Percentiles rank a stretch among this genome's conserved stretches.
Evolutionary conservation across 2,329 filamentous ascomycete species (phyloP).

Genomic region (Paecilomyces niveus): DNA sequence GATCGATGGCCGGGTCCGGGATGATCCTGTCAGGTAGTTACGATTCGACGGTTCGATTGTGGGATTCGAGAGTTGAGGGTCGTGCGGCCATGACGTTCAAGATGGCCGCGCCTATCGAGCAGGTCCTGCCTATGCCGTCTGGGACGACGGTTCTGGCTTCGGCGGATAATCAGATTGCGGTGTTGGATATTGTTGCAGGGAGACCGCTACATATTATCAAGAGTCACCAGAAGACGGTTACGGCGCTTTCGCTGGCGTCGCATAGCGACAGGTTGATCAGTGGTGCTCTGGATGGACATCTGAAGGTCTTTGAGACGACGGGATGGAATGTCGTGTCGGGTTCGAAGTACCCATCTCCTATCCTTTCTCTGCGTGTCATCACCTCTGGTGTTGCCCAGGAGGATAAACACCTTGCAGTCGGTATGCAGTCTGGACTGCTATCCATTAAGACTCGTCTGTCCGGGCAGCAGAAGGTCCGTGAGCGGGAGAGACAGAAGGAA

Average conservation of each 20-base stretch:
- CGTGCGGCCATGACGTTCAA: constrained; percentile 84
- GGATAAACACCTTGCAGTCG: constrained; percentile 89
- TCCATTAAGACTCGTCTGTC: constrained; percentile 84
- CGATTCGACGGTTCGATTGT: constrained; percentile 85
- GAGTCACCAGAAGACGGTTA: constrained; percentile 98
- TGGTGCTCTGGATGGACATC: constrained; percentile 86
- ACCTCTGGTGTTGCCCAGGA: constrained; percentile 59
- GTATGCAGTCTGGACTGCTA: constrained; percentile 89
- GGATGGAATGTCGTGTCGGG: constrained; percentile 96
- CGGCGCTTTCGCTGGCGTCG: constrained; percentile 73
- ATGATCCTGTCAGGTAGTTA: constrained; percentile 87
- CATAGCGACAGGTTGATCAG: constrained; percentile 74
- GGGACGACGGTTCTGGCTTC: constrained; percentile 82
- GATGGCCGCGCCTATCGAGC: constrained; percentile 81
- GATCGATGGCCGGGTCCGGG: constrained; percentile 52
- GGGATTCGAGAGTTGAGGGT: constrained; percentile 74
- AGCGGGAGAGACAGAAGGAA: constrained; percentile 70
- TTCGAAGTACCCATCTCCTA: constrained; percentile 85
- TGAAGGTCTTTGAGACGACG: constrained; percentile 93
- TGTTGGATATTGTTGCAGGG: constrained; percentile 86
- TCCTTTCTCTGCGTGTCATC: constrained; percentile 76
- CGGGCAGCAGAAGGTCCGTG: constrained; percentile 69
- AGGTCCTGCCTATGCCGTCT: constrained; percentile 77
- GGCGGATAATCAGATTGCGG: constrained; percentile 77
- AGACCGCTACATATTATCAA: constrained; percentile 79